phyloP scores from a whole-genome alignment of 2,329 filamentous ascomycete genomes.

The Diaporthe eres region DNA sequence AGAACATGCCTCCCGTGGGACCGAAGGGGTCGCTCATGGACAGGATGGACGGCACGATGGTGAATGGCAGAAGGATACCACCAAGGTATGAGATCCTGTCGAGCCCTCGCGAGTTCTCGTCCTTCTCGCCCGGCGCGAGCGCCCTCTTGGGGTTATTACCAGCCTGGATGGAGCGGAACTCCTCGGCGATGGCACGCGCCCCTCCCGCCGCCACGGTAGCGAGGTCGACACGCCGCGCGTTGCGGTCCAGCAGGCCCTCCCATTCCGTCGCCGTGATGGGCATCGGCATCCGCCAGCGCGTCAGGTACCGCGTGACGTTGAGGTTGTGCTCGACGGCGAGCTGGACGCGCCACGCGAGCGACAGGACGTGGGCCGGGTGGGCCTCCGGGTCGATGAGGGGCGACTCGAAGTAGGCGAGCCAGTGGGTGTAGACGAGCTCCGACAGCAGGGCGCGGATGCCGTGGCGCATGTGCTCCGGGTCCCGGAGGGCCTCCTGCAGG shows the following conservation, averaged over 20 bases:
- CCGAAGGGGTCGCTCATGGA: conserved; percentile 62
- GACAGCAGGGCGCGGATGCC: conserved; percentile 43
- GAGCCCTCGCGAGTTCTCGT: conserved; percentile 57
- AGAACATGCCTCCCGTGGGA: conserved; percentile 58
- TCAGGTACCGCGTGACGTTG: conserved; percentile 41
- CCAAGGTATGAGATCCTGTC: conserved; percentile 66
- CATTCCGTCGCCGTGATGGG: conserved; percentile 46
- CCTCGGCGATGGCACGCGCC: not conserved
- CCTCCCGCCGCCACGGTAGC: conserved; percentile 15
- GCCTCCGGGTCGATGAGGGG: conserved; percentile 34
- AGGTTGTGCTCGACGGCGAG: conserved; percentile 54
- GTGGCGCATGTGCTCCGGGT: conserved; percentile 34
- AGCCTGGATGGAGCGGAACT: conserved; percentile 10
- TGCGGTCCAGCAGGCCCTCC: conserved; percentile 50
- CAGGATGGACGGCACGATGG: conserved; percentile 62
- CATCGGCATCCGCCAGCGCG: not conserved
- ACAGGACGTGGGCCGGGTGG: conserved; percentile 38
- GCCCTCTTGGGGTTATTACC: not conserved
- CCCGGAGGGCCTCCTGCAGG: conserved; percentile 45
- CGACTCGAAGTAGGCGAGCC: conserved; percentile 54
- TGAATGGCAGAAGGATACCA: conserved; percentile 63
- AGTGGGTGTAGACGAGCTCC: conserved; percentile 49
- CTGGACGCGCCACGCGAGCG: conserved; percentile 50
- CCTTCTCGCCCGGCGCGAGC: conserved; percentile 40
- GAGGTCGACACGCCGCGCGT: conserved; percentile 47